Base-by-base conservation (phyloP, 2,329 filamentous ascomycete genomes). In the Penicillium hordei region DNA sequence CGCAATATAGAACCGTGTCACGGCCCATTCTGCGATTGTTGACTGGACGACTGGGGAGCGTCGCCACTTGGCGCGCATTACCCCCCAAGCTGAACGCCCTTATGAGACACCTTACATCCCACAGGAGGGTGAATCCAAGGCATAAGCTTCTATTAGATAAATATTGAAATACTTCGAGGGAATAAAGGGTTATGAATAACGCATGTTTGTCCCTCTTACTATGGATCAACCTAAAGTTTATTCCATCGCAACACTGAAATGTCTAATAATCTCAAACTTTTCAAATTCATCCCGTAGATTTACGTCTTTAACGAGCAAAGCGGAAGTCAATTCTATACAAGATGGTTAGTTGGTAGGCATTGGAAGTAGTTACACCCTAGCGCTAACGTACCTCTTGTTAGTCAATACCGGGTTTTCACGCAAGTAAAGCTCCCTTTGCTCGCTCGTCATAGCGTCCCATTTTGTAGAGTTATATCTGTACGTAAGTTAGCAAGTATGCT, bases 381-480 rank as follows among this genome's bases (percentile, higher is more conserved):
- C 21, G 21, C 13, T n/a, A 12, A n/a, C 40, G 3, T 29, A 57
- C 55, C 48, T 53, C 55, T 75, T 75, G 45, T 74, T 75, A 12
- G 70, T 71, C 57, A 64, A 60, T 15, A 72, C 66, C 5, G 57
- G 70, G 7, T 73, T 73, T 23, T 65, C 69, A 15, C 48, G 48
- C 17, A 75, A 53, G 48, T 75, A 74, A 15, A 63, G 38, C 8
- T 67, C 53, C 40, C 66, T 61, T 57, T 74, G 62, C n/a, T 70
- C 66, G 12, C 58, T 59, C 0, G 60, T 70, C 72, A 75, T 72
- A 1, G 65, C 63, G 40, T 72, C 59, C 72, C 73, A 75, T 53
- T 62, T 68, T 63, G 78, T 76, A 17, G 79, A 69, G 21, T 81
- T 78, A 63, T 82, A 82, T 57, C 83, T 81, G 65, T 82, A 77